Base-by-base conservation (phyloP, 441 rosid genomes). In the Capsella rubella region DNA sequence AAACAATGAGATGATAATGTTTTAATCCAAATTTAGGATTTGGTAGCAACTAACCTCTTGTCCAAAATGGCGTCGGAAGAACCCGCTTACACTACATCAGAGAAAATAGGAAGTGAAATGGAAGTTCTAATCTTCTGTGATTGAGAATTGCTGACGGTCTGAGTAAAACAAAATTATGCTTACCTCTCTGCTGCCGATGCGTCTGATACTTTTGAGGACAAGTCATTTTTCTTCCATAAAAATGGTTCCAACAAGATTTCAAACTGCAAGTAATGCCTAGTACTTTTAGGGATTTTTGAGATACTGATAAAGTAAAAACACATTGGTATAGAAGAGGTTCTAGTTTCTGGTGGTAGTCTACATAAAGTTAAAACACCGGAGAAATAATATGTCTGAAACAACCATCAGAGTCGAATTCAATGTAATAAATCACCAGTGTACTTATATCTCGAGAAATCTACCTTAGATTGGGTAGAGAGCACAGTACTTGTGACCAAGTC, bases 21-120 rank as follows among this genome's bases (percentile, higher is more conserved):
- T 28, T 43, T 18, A 53, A 57, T 49, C 81, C 15, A 47, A 69
- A 68, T 32, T 14, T 49, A 62, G 25, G 60, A 49, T 18, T 8
- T 12, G 75, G 52, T 67, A 55, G 75, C 28, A 73, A 31, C 70
- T 61, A 88, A 95, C 99, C 97, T 92, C 99, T 80, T 81, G 84
- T 60, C 99, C 99, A 75, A 92, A 95, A 88, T 95, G 99, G 16
- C 97, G 96, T 80, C 84, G 75, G 67, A 92, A 95, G 84, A 92
- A 95, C 55, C 83, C 85, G 34, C 92, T 90, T 64, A 92, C 98
- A 73, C 98, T 92, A 87, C 91, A 86, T 45, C 56, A 40, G 75
- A 71, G 66, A 43, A 73, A 66, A 76, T 32, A 43, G 56, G 18
- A 76, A 68, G 60, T 72, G 74, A 73, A 59, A 64, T 34, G 68